Base-by-base conservation (phyloP, 352 stramenopile genomes). In the Globisporangium irregulare region DNA sequence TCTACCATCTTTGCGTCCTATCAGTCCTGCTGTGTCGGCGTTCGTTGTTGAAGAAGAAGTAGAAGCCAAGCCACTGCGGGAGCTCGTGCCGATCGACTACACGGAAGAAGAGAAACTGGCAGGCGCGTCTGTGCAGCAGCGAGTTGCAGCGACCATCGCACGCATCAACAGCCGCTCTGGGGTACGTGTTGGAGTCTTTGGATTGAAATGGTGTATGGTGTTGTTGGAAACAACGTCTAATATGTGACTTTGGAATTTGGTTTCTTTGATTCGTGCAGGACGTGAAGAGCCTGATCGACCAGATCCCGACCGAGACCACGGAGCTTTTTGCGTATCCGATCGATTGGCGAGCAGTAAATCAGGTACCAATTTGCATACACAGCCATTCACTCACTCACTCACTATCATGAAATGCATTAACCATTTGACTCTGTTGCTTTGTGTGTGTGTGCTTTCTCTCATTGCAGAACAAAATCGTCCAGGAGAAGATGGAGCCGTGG, bases 21-120 rank as follows among this genome's bases (percentile, higher is more conserved):
- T 34, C 60, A 70, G 64, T 36, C 22, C 67, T 50, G 55, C 34
- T 69, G 51, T 67, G 10, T 59, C 71, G 7, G 73, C 67, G 54
- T 87, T 87, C 46, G 69, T 62, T 0, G 53, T 80, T 2, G 75
- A 87, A 58, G 79, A 87, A 15, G 69, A 74, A 25, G 70, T 73
- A 4, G 73, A 77, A 38, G 59, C 38, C 20, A 87, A 87, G 57
- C 79, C 79, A 1, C 46, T 74, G 43, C 79, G 79, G 0, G 73
- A 73, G n/a, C 71, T 85, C 58, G 68, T 87, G 1, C 76, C 71
- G 20, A 73, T 87, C 46, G 79, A 87, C 61, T 87, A 85, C 63
- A 79, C 76, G 14, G 79, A 84, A 24, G 79, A 84, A 46, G 79
- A 85, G 51, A 69, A 71, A 18, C 64, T 71, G 20, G 78, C 69